Base-by-base conservation (phyloP, 2,329 filamentous ascomycete genomes). In the Emergomyces africanus region DNA sequence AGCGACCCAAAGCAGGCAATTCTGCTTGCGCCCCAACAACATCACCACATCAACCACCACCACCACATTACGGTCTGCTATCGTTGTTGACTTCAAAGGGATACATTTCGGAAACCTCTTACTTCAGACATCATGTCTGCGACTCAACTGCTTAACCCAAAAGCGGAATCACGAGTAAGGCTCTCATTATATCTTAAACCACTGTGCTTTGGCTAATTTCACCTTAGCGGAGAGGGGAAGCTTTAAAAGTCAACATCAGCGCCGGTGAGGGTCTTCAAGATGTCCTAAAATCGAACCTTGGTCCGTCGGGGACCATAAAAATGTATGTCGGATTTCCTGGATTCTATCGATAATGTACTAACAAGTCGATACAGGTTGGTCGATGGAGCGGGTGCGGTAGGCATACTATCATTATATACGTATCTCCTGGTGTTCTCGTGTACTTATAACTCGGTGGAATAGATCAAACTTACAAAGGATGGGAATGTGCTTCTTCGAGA, bases 401-500 rank as follows among this genome's bases (percentile, higher is more conserved):
- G 78, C 63, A 62, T 59, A 55, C 37, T 42, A 30, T 57, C 54
- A n/a, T 20, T 23, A 8, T 33, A 28, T 59, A 28, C 23, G 12
- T 23, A 28, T 56, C 59, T 44, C 55, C 58, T 68, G 63, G 68
- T 64, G 55, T 61, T 30, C 23, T 61, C 10, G 61, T 64, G 35
- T 63, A 61, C 68, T 66, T 62, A 71, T 67, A 41, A 18, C 33
- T 46, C 39, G 44, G 18, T 39, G 37, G 39, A 50, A 59, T 57
- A 94, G 84, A 99, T 99, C 79, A 99, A 99, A 79, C 83, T 99
- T 73, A 99, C 94, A 68, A 99, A 99, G 77, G 94, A 99, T 77
- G 94, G 94, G 72, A 96, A 95, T 70, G 92, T 97, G 62, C 79
- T 86, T 65, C 70, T 86, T 67, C 81, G 82, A 68, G 83, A 86